A percentile compares a stretch with the other conserved stretches of the same genome.
Conservation (phyloP, 106 monocot species). For the Acanthochlamys bracteata region DNA sequence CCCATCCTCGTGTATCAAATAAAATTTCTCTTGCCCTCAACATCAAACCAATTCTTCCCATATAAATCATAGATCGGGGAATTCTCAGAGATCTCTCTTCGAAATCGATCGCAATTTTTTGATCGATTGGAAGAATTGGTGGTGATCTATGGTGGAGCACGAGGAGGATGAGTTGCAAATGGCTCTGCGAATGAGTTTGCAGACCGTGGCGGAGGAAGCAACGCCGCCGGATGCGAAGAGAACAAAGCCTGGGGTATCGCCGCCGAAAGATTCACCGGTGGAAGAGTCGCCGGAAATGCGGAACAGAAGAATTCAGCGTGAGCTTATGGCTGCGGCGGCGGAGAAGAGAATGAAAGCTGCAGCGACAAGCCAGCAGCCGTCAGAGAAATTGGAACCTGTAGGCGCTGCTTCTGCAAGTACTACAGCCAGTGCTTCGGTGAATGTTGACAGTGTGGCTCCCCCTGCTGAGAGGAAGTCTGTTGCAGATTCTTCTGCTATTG, state of each 20-base stretch:
- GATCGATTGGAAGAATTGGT: not conserved
- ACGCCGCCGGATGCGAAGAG: constrained; percentile 86
- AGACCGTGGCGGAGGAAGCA: constrained; percentile 12
- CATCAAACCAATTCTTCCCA: not conserved
- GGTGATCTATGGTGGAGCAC: constrained; percentile 43
- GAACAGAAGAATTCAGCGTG: constrained; percentile 62
- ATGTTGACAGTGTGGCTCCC: not conserved
- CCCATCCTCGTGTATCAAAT: not conserved
- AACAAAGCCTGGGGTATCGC: constrained; percentile 52
- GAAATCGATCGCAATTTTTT: not conserved
- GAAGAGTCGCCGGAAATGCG: constrained; percentile 66
- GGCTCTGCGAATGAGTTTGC: constrained; percentile 93
- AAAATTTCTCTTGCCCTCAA: not conserved
- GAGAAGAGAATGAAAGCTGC: constrained; percentile 71
- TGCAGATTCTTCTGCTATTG: too few relatives aligned
- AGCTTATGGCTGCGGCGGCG: constrained; percentile 89
- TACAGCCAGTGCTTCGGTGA: not conserved
- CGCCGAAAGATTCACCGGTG: constrained; percentile 6
- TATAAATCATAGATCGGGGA: not conserved
- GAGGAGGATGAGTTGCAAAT: constrained; percentile 98
- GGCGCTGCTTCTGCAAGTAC: not conserved
- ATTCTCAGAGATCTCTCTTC: not conserved
- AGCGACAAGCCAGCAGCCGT: not conserved
- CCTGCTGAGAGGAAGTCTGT: not conserved
- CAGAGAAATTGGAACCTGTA: too few relatives aligned